phyloP scores from a whole-genome alignment of 176 grass and related monocot species.

The Carex cristatella region DNA sequence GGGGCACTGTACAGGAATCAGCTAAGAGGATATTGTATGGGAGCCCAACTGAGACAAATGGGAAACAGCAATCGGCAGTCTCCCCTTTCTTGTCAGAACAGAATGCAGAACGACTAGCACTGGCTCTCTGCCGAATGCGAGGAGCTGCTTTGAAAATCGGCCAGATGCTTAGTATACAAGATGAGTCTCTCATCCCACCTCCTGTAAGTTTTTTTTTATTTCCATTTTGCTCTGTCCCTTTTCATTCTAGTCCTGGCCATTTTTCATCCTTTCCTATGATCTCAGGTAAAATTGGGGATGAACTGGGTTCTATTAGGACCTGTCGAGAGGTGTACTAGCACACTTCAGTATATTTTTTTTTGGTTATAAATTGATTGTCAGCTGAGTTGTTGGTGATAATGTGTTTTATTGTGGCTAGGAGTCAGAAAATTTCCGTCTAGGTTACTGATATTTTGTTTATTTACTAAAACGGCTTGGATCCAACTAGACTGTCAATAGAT shows the following conservation, averaged over 20 bases:
- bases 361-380: not conserved
- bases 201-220: constrained; percentile 59
- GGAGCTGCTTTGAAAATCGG: constrained; percentile 88
- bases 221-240: not conserved
- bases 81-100: constrained; percentile 89
- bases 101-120: constrained; percentile 87
- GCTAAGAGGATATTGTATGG: constrained; percentile 64
- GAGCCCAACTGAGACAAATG: constrained; percentile 36
- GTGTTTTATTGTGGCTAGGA: not conserved
- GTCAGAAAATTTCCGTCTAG: not conserved
- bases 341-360: not conserved
- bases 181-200: constrained; percentile 78
- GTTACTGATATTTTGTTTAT: not conserved
- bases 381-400: not conserved
- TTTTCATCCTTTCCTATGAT: not conserved
- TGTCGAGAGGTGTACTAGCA: not conserved
- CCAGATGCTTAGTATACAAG: constrained; percentile 96
- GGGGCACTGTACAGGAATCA: constrained; percentile 79
- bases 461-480: not conserved
- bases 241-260: not conserved
- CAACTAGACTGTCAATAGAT: not conserved
- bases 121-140: constrained; percentile 83
- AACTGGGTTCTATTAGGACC: not conserved
- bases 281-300: not conserved
- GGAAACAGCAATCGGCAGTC: constrained; percentile 46